Base-by-base conservation (phyloP, 2,329 filamentous ascomycete species). In the Fusarium humuli region DNA sequence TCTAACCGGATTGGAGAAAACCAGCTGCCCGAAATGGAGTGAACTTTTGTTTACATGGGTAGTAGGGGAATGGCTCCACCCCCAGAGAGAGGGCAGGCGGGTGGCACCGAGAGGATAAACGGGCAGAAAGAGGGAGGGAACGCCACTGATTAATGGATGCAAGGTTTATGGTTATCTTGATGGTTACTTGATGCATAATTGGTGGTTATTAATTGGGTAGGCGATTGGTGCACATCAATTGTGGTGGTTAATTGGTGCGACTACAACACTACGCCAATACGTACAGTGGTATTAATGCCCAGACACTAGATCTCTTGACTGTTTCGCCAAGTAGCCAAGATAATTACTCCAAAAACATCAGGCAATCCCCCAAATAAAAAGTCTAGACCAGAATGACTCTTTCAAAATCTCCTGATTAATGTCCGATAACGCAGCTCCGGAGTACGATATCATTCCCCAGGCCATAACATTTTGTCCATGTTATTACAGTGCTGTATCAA, bases 21-120 rank as follows among this genome's bases (percentile, higher is more conserved):
- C n/a, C 11, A 57, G 54, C 44, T 57, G 54, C 54, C 54, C 49
- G 7, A 57, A 57, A 22, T 22, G 25, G 53, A 44, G 48, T 40
- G 54, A 49, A 57, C 54, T 67, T 67, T 67, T 67, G 64, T 66
- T 41, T 25, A 25, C 7, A 56, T 18, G 42, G 30, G 14, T 22
- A 4, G 25, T 9, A 13, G 10, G 27, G 30, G 53, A 10, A 50
- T 42, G 23, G 53, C 42, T 70, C 67, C 67, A 70, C 67, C 67
- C 66, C 67, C 67, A 61, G 53, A 50, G 23, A 25, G 16, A 23
- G 20, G 18, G 32, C n/a, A n/a, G 65, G 58, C 67, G 67, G 67
- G 67, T 70, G 67, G 67, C 67, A 70, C 67, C 56, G 67, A 70
- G 59, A 30, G 34, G 48, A 37, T 18, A 44, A 23, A 23, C 20